phyloP scores from a whole-genome alignment of 805 yeast species.

The Starmerella scarabaei region DNA sequence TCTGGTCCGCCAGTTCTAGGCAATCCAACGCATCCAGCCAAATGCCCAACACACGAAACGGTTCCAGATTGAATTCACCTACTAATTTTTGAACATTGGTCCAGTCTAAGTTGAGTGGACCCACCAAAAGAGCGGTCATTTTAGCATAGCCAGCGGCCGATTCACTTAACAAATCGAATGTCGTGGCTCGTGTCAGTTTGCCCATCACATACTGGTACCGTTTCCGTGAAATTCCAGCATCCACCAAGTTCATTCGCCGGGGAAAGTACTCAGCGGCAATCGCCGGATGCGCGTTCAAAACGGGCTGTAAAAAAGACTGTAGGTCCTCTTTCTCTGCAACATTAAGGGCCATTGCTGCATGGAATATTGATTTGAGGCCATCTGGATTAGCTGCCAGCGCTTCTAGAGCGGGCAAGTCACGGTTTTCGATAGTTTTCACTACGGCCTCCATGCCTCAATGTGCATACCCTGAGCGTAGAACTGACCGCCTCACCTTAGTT shows the following conservation, averaged over 20 bases:
- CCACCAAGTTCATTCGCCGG: constrained; percentile 2
- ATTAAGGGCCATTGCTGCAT: neutral
- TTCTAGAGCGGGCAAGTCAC: neutral
- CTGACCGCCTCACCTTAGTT: no score
- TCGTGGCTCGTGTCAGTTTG: constrained; percentile 11
- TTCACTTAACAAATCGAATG: constrained; percentile 11
- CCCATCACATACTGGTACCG: constrained; percentile 11
- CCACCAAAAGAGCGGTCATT: neutral
- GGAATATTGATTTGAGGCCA: neutral
- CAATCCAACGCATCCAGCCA: neutral
- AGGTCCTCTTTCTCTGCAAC: neutral
- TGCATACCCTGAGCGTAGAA: no score
- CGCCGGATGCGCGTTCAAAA: constrained; percentile 1
- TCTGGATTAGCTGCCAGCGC: neutral
- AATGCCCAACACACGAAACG: constrained; percentile 11
- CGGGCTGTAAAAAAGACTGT: neutral
- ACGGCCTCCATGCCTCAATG: neutral
- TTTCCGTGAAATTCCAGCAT: constrained; percentile 3
- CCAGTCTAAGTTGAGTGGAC: constrained; percentile 1
- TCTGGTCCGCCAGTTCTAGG: neutral
- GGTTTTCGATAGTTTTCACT: neutral
- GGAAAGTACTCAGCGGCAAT: constrained; percentile 1
- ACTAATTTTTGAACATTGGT: constrained; percentile 1
- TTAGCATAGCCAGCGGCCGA: constrained; percentile 5
- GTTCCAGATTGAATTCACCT: constrained; percentile 11